Evolutionary conservation across 2,329 filamentous ascomycete genomes (phyloP), one percentile per base, ranked within the genome.

Genomic region (Colletotrichum scovillei): DNA sequence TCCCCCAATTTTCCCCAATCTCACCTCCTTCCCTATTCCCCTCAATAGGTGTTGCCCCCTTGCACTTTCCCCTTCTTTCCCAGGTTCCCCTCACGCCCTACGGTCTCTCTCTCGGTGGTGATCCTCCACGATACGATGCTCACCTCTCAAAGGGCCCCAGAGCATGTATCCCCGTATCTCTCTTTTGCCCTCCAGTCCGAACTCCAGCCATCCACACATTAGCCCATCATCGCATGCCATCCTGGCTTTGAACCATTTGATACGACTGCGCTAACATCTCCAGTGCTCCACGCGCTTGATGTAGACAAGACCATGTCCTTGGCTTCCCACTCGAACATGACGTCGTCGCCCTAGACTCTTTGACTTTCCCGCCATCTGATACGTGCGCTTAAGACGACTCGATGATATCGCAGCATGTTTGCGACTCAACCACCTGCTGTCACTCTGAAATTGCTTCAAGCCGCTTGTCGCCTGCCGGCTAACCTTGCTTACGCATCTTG

Each of bases 381-480:
- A 73, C 60, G 70, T 70, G 70, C 70, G 70, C 70, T 70, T 73
- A 73, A 49, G 46, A 52, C 26, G 26, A 73, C 30, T 49, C 28
- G 67, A 42, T n/a, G 55, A 46, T 59, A 62, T 49, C n/a, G n/a
- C 38, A n/a, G n/a, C 11, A 5, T 35, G 6, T 42, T n/a, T 65
- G 16, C 30, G 35, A 11, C n/a, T 19, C n/a, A 49, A 49, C 19
- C 42, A 9, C 6, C 19, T 30, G 24, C 24, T 30, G 14, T 28
- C 60, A n/a, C 14, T 16, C 11, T 24, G 30, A 49, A 30, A 53
- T 30, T 58, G 64, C 69, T 68, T 52, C 38, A 63, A 22, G 8
- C 22, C 56, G 56, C 19, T 28, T 19, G 28, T 24, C 35, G 58
- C 12, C 60, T 53, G 28, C 46, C 60, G 60, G 19, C n/a, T 38